Conservation (phyloP, 2,329 filamentous ascomycete species). For the Botrytis pseudocinerea region DNA sequence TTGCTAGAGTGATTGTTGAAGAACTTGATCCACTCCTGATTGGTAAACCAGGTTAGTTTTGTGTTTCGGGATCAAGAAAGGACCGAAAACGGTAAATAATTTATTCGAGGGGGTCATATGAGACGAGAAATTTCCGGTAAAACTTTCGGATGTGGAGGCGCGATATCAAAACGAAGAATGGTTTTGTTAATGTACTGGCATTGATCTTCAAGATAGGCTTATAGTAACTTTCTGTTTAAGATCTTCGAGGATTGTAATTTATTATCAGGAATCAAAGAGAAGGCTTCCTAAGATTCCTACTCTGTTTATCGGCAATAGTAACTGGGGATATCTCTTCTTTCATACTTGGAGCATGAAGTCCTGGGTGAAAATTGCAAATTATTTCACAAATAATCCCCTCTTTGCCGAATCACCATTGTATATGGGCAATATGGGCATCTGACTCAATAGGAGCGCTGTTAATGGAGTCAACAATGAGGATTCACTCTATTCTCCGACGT, state of each 20-base stretch:
- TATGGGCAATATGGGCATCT: background rate
- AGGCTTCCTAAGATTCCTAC: background rate
- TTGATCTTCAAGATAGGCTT: background rate
- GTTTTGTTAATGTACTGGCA: no score
- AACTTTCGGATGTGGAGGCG: background rate
- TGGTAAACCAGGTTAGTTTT: background rate
- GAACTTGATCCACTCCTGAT: background rate
- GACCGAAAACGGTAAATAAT: background rate
- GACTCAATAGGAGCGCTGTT: background rate
- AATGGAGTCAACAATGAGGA: background rate
- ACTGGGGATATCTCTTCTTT: background rate
- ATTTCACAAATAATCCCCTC: background rate
- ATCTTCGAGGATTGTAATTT: background rate
- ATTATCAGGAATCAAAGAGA: background rate
- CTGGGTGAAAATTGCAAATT: background rate
- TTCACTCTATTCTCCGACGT: conserved; percentile 3
- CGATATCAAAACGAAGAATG: background rate
- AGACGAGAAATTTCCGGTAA: background rate
- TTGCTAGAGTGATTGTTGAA: background rate
- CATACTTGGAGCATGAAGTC: background rate
- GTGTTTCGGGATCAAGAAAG: background rate
- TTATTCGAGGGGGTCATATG: background rate
- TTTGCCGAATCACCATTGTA: background rate
- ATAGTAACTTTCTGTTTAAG: background rate
- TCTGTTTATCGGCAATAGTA: no score